Percentiles rank a stretch among this genome's conserved stretches.
phyloP scores from a whole-genome alignment of 805 yeast species.

The Yamadazyma scolyti region DNA sequence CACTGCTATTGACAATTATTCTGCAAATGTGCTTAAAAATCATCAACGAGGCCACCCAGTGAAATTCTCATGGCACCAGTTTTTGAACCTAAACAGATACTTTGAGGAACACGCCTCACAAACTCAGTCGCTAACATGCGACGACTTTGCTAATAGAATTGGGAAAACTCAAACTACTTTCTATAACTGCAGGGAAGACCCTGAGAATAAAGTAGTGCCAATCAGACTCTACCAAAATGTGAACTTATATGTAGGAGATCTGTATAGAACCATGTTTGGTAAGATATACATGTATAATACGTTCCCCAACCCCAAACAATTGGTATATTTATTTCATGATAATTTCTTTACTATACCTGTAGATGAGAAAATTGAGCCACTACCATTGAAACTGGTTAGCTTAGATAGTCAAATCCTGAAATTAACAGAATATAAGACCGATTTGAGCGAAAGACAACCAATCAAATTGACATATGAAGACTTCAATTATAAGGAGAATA shows the following conservation, averaged over 20 bases:
- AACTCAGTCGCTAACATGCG: conserved; percentile 6
- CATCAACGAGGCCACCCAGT: conserved; percentile 2
- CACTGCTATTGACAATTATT: conserved; percentile 9
- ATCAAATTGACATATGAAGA: conserved; percentile 4
- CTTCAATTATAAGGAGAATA: conserved; percentile 4
- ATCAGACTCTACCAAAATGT: conserved; percentile 10
- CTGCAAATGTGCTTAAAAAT: conserved; percentile 7
- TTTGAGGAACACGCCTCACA: conserved; percentile 4
- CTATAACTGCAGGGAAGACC: conserved; percentile 12
- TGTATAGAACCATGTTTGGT: conserved; percentile 8
- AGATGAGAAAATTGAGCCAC: conserved; percentile 3
- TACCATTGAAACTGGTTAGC: conserved; percentile 1
- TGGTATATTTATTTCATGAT: conserved; percentile 12
- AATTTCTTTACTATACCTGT: conserved; percentile 8
- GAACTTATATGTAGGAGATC: conserved; percentile 6
- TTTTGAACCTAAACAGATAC: conserved; percentile 8
- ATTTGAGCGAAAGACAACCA: conserved; percentile 4
- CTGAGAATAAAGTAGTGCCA: conserved; percentile 6
- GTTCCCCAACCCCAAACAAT: conserved; percentile 10
- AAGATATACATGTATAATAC: conserved; percentile 7
- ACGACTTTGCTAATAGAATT: conserved; percentile 10
- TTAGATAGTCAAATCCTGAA: conserved; percentile 2
- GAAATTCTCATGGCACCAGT: conserved; percentile 11
- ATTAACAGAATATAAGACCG: conserved; percentile 5
- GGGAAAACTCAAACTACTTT: conserved; percentile 8